Evolutionary conservation across 1,284 basidiomycete genomes (phyloP), one percentile per base, ranked within the genome.

Genomic region (Cryptococcus sp.): DNA sequence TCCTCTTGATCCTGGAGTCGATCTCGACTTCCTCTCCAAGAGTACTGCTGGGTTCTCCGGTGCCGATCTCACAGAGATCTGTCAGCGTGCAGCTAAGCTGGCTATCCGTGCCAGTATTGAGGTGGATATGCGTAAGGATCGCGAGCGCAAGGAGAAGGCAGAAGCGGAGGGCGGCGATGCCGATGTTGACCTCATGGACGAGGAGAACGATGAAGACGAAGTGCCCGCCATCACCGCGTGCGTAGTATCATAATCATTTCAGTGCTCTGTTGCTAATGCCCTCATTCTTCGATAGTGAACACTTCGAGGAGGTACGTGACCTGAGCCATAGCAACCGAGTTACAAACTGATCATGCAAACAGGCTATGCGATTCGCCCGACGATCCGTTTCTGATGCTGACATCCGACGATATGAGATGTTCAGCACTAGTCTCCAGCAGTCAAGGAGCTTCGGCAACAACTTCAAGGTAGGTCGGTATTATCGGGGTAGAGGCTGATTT

Each of bases 1-100:
- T 40, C 95, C 96, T 16, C 80, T 99, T 46, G 84, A 91, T 16
- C 81, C 84, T n/a, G 86, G 88, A 13, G 93, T 99, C 60, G 88
- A 97, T 76, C 86, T 99, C 49, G 55, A 51, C 40, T 99, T 88
- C 87, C 84, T 99, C 54, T 85, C 95, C 61, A 97, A 91, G 86
- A 87, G 84, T 79, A 97, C 95, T 11, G 92, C 97, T 73, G 95
- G 96, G 17, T 99, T 91, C 87, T 98, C 95, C 73, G 96, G 96
- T 87, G 96, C 96, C 59, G 96, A 99, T 86, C 82, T 99, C 67
- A 96, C 95, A 15, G 96, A 99, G 80, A 96, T 99, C 73, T 99
- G 95, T 77, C 94, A 99, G 80, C 88, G 96, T 62, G 90, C 95
- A 11, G 95, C 93, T 62, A 99, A 99, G 83, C 84, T 98, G 50